Evolutionary conservation across 768 basidiomycete genomes (phyloP).

Genomic region (Russula virescens): DNA sequence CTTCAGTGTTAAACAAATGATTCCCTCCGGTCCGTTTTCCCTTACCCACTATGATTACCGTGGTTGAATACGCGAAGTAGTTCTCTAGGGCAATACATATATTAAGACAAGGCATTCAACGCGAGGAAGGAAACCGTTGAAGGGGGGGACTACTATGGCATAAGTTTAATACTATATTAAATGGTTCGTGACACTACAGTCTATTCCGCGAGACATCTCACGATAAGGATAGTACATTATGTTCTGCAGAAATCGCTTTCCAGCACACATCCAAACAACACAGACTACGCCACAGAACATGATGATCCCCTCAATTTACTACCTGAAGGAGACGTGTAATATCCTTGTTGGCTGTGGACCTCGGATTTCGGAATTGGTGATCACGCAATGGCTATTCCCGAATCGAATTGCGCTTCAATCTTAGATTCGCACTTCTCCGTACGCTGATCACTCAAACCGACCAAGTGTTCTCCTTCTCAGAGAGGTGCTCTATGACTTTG

Average conservation of each 20-base stretch:
- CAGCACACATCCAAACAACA: constrained; percentile 99
- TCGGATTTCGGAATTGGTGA: too few species aligned
- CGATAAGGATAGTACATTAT: constrained; percentile 60
- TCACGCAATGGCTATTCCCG: too few species aligned
- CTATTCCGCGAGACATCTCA: constrained; percentile 23
- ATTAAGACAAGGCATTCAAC: constrained; percentile 99
- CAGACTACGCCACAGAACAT: constrained; percentile 89
- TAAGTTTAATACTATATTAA: constrained; percentile 97
- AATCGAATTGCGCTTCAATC: too few species aligned
- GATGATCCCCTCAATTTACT: too few species aligned
- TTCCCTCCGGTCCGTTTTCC: constrained; percentile 64
- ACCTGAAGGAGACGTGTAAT: too few species aligned
- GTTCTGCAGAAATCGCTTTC: constrained; percentile 98
- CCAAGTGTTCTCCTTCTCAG: too few species aligned
- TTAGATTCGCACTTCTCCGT: too few species aligned
- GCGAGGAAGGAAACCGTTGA: constrained; percentile 97
- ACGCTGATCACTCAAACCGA: too few species aligned
- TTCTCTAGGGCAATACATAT: constrained; percentile 96
- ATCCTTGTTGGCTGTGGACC: too few species aligned
- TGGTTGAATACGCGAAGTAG: constrained; percentile 67
- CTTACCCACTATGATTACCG: constrained; percentile 8
- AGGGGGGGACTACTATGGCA: constrained; percentile 96
- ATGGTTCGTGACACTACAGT: constrained; percentile 50
- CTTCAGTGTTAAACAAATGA: constrained; percentile 84
- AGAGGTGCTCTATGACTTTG: too few species aligned